Evolutionary conservation across 2,329 filamentous ascomycete genomes (phyloP).

Genomic region (Hymenoscyphus albidus): DNA sequence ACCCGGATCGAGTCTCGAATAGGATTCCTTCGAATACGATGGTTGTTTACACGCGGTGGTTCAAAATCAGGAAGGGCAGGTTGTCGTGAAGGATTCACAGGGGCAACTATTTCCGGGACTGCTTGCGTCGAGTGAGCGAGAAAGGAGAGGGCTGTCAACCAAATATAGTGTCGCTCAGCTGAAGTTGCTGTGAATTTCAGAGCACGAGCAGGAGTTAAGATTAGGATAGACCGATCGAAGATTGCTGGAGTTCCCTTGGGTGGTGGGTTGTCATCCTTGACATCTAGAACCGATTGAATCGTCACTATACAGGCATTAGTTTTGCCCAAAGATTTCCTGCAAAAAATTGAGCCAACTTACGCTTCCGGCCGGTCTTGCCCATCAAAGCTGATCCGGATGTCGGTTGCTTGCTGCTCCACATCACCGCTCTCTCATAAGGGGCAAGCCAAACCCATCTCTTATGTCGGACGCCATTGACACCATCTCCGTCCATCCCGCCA

Average conservation of each 20-base stretch:
- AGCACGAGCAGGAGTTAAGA: slow-evolving; percentile 87
- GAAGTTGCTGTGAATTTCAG: slow-evolving; percentile 89
- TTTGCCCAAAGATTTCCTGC: slow-evolving; percentile 8
- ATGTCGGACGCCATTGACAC: slow-evolving; percentile 68
- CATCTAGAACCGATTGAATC: slow-evolving; percentile 95
- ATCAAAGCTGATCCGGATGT: slow-evolving; percentile 80
- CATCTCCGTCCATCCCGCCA: slow-evolving; percentile 64
- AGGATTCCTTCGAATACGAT: slow-evolving; percentile 37
- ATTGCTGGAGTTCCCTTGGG: slow-evolving; percentile 64
- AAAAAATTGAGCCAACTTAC: slow-evolving; percentile 54
- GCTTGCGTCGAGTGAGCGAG: slow-evolving; percentile 83
- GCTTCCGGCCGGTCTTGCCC: slow-evolving; percentile 90
- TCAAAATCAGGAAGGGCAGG: slow-evolving; percentile 47
- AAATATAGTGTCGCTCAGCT: slow-evolving; percentile 85
- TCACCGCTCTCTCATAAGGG: slow-evolving; percentile 90
- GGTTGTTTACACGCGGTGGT: slow-evolving; percentile 30
- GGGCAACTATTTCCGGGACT: slow-evolving; percentile 66
- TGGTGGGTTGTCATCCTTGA: slow-evolving; percentile 85
- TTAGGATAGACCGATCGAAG: slow-evolving; percentile 92
- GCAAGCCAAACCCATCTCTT: slow-evolving; percentile 99
- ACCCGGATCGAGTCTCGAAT: slow-evolving; percentile 89
- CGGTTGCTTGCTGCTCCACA: slow-evolving; percentile 98
- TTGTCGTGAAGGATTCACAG: slow-evolving; percentile 51
- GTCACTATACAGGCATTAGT: slow-evolving; percentile 56
- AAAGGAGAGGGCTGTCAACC: slow-evolving; percentile 93